Base-by-base conservation (phyloP, 257 asterid genomes). In the Orobanche coerulescens region DNA sequence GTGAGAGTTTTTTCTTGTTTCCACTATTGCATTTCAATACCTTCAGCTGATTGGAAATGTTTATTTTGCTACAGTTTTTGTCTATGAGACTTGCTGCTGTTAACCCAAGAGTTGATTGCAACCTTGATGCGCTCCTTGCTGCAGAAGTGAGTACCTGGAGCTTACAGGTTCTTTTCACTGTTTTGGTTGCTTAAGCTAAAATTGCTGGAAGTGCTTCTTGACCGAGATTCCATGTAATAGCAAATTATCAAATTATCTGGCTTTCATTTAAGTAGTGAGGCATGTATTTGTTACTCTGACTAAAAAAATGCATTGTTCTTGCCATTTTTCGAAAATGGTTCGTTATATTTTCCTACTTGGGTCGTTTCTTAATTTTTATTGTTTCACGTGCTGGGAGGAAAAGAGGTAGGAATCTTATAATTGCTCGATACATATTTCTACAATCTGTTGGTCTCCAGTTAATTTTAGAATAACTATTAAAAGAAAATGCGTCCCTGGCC, bases 61-160 rank as follows among this genome's bases (percentile, higher is more conserved):
- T 71, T 69, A 55, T 52, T 34, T 71, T 67, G 63, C 43, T 77
- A 52, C 85, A 84, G 93, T 83, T 83, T 71, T 77, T 90, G 46
- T 87, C 97, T n/a, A 87, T 90, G 97, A 84, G 84, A 75, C 95
- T 90, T 40, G 95, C 97, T 72, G 82, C 95, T 39, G 96, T 75
- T 43, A 83, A 83, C 79, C 92, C 97, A 0, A 75, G 90, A 71
- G 78, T 77, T 58, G 91, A 83, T 74, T 76, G 81, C 75, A 85
- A 83, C 77, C 69, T 87, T 5, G 95, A 90, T 36, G 64, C 75
- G 48, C 73, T 90, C 65, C 66, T 87, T 65, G 81, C 85, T 30
- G 79, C 78, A 16, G 94, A 87, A 71, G 97, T 90, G 80, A 73
- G 90, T 72, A 44, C 40, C 26, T 62, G 4, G 14, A 59, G 23